Conservation (phyloP, 192 early-diverging fungal species). For the Cladochytrium replicatum region DNA sequence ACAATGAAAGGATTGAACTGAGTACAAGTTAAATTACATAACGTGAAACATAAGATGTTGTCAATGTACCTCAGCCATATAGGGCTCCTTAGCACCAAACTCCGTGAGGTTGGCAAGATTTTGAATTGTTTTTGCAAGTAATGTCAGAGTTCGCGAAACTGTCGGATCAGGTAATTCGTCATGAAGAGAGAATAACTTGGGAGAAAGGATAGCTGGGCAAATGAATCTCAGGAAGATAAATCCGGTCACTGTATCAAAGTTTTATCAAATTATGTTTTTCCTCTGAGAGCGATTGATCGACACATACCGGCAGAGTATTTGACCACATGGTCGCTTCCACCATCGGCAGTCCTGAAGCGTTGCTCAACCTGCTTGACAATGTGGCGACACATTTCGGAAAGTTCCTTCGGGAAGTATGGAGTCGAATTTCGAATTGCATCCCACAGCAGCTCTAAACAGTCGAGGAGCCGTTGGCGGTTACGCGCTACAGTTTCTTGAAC, state of each 20-base stretch:
- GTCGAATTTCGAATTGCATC: constrained; percentile 23
- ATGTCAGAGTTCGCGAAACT: constrained; percentile 21
- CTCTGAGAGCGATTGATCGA: too few relatives aligned
- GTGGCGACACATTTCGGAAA: too few relatives aligned
- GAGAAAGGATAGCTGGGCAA: constrained; percentile 41
- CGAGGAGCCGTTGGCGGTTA: constrained; percentile 22
- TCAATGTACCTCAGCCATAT: constrained; percentile 17
- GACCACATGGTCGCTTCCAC: too few relatives aligned
- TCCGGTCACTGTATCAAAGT: constrained; percentile 37
- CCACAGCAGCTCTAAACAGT: constrained; percentile 25
- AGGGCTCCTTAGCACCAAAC: constrained; percentile 29
- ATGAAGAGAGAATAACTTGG: constrained; percentile 18
- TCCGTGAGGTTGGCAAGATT: constrained; percentile 31
- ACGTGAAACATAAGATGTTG: neutral
- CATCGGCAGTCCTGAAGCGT: too few relatives aligned
- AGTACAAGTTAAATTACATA: neutral
- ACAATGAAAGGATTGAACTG: constrained; percentile 17
- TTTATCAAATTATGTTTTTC: too few relatives aligned
- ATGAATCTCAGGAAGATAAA: constrained; percentile 53
- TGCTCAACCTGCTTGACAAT: too few relatives aligned
- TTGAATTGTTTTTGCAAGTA: constrained; percentile 33
- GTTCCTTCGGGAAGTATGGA: too few relatives aligned
- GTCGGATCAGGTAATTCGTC: constrained; percentile 22
- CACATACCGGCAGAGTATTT: too few relatives aligned
- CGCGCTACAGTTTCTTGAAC: constrained; percentile 10